phyloP scores from a whole-genome alignment of 2,329 filamentous ascomycete genomes.

The Apiospora koreana region DNA sequence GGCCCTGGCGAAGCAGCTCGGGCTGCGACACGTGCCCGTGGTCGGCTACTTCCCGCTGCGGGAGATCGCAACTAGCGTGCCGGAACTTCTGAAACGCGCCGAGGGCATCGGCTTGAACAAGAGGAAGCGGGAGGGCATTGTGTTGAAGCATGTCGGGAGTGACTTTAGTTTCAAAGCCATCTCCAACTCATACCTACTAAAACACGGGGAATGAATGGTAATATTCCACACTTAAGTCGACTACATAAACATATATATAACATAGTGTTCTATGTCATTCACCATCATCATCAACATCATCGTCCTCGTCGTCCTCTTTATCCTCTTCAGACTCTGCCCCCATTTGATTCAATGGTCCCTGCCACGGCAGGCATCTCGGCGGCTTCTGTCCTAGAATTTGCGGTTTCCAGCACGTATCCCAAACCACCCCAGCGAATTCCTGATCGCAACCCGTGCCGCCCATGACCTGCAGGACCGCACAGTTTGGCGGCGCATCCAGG shows the following conservation, averaged over 20 bases:
- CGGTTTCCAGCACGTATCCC: neutral
- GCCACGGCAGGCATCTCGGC: conserved; percentile 8
- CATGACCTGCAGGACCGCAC: conserved; percentile 24
- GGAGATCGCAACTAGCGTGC: conserved; percentile 3
- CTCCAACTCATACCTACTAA: conserved; percentile 18
- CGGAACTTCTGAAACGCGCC: conserved; percentile 12
- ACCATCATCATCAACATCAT: neutral
- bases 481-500: conserved; percentile 17
- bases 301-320: neutral
- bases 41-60: conserved; percentile 11
- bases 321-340: neutral
- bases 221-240: neutral
- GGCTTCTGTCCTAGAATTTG: neutral
- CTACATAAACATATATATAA: neutral
- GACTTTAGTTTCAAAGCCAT: conserved; percentile 18
- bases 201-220: conserved; percentile 13
- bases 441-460: conserved; percentile 14
- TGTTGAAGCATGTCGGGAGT: conserved; percentile 15
- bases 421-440: neutral
- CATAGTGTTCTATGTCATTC: neutral
- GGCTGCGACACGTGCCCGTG: conserved; percentile 34
- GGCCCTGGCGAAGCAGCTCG: conserved; percentile 26
- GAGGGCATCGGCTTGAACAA: conserved; percentile 13
- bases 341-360: neutral
- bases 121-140: conserved; percentile 16